phyloP scores from a whole-genome alignment of 2,329 filamentous ascomycete genomes.

The Leptographium procerum region DNA sequence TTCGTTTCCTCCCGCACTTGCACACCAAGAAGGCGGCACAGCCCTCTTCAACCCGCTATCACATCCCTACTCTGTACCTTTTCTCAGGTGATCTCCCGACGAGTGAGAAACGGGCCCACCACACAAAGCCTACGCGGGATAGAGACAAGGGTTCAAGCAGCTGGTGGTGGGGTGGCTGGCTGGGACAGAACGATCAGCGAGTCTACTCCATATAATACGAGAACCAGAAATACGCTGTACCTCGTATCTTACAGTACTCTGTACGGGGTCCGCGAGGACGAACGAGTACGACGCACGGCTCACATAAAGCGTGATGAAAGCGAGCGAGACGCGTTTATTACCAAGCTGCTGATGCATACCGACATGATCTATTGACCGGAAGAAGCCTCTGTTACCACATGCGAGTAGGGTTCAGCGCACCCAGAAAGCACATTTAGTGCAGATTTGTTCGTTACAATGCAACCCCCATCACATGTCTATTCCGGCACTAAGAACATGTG shows the following conservation, averaged over 20 bases:
- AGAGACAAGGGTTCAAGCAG: not conserved
- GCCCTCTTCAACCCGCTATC: slow-evolving; percentile 1
- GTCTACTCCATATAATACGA: not conserved
- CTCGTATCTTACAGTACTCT: too few relatives aligned
- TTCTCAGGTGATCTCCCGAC: slow-evolving; percentile 7
- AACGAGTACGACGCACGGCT: not conserved
- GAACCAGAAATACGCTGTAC: too few relatives aligned
- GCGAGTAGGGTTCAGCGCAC: too few relatives aligned
- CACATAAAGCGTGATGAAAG: not conserved
- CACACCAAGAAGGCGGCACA: slow-evolving; percentile 6
- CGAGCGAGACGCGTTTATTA: not conserved
- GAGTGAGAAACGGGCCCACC: not conserved
- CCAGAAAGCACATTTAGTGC: too few relatives aligned
- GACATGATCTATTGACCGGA: not conserved
- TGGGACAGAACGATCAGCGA: not conserved
- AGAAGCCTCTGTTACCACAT: not conserved
- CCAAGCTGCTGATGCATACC: not conserved
- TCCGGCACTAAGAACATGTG: not conserved
- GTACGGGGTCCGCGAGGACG: too few relatives aligned
- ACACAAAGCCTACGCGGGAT: not conserved
- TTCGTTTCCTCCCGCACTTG: slow-evolving; percentile 4
- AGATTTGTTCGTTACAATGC: too few relatives aligned
- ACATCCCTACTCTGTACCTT: not conserved
- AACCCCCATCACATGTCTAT: not conserved
- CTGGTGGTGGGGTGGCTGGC: not conserved